Evolutionary conservation across 1,284 basidiomycete species (phyloP).

Genomic region (Flammula alnicola): DNA sequence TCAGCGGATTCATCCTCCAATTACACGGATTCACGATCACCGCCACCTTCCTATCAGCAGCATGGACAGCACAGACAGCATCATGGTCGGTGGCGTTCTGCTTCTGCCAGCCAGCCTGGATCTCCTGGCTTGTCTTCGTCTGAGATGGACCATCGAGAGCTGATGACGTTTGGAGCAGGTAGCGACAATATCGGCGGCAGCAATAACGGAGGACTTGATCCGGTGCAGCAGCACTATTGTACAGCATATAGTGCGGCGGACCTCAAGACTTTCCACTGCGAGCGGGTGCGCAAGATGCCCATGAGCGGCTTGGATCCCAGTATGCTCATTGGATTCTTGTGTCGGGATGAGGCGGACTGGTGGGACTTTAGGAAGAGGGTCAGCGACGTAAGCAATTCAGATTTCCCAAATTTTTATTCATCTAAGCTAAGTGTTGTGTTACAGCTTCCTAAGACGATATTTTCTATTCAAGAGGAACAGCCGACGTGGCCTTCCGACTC

Average conservation of each 20-base stretch:
- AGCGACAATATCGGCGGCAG: no score
- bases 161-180: no score
- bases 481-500: constrained; percentile 78
- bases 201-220: constrained; percentile 39
- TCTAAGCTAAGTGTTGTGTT: constrained; percentile 14
- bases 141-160: background rate
- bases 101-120: no score
- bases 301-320: constrained; percentile 92
- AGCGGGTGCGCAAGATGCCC: constrained; percentile 92
- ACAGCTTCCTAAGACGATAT: constrained; percentile 76
- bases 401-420: constrained; percentile 31
- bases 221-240: constrained; percentile 45
- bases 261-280: constrained; percentile 91
- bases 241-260: constrained; percentile 57
- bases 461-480: constrained; percentile 84
- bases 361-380: constrained; percentile 79
- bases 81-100: constrained; percentile 32
- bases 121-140: constrained; percentile 19
- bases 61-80: constrained; percentile 3
- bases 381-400: constrained; percentile 59
- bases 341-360: constrained; percentile 84
- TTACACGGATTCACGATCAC: constrained; percentile 27
- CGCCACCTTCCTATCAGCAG: constrained; percentile 34
- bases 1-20: constrained; percentile 38
- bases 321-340: constrained; percentile 94